Percentiles rank a stretch among this genome's conserved stretches.
These are phyloP conservation scores for Exserohilum turcica DNA, from an alignment of 2,329 filamentous ascomycete genomes.

Conservation along the genomic window DNA sequence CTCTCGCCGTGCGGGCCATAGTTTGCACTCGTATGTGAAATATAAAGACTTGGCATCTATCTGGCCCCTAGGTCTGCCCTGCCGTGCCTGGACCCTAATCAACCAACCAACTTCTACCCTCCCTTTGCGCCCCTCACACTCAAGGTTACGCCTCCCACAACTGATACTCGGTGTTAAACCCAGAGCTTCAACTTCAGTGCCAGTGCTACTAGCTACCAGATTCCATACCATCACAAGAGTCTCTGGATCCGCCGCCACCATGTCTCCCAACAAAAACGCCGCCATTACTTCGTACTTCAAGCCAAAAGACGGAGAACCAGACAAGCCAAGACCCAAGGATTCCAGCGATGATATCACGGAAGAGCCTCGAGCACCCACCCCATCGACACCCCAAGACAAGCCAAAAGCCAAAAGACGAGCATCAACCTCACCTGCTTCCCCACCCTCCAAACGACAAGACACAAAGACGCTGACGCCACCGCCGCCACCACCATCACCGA, in stretches of 20 bases:
- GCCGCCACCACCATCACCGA: neutral
- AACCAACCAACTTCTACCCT: neutral
- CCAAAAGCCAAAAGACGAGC: conserved; percentile 1
- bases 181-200: neutral
- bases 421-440: neutral
- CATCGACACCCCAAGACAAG: neutral
- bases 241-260: neutral
- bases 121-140: neutral
- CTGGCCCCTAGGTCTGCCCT: neutral
- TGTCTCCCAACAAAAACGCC: neutral
- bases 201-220: neutral
- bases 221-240: neutral
- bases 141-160: neutral
- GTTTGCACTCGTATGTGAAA: too few relatives aligned
- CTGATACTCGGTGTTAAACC: neutral
- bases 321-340: neutral
- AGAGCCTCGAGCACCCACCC: neutral
- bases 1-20: too few relatives aligned
- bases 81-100: neutral
- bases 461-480: too few relatives aligned
- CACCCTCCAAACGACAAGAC: conserved; percentile 4
- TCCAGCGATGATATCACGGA: neutral
- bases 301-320: neutral
- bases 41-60: neutral
- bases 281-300: conserved; percentile 8